These are phyloP conservation scores for Pestalotiopsis sp. DNA, from an alignment of 2,329 filamentous ascomycete genomes.

Conservation along the genomic window DNA sequence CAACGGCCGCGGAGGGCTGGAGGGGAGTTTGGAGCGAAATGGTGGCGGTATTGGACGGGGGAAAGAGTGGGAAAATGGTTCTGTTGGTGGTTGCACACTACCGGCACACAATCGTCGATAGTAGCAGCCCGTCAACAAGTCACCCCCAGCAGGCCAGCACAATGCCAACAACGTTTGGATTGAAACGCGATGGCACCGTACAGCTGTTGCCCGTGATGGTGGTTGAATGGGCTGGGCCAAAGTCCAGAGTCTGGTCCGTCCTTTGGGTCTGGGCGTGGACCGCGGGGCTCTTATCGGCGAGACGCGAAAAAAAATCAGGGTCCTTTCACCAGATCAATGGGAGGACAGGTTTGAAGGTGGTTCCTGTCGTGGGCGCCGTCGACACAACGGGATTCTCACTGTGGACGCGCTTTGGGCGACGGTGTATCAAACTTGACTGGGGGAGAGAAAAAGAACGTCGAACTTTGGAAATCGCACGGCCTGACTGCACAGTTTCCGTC, in stretches of 20 bases:
- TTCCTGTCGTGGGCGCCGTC: slow-evolving; percentile 17
- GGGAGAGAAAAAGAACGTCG: slow-evolving; percentile 8
- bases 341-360: not conserved
- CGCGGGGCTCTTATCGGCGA: slow-evolving; percentile 1
- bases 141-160: slow-evolving; percentile 1
- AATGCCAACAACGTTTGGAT: not conserved
- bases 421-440: slow-evolving; percentile 2
- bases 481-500: slow-evolving; percentile 13
- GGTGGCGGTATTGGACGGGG: slow-evolving; percentile 30
- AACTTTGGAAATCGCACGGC: slow-evolving; percentile 10
- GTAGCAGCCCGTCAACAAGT: not conserved
- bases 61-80: slow-evolving; percentile 1
- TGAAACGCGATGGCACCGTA: not conserved
- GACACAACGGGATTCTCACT: slow-evolving; percentile 15
- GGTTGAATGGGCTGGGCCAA: not conserved
- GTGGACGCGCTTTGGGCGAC: slow-evolving; percentile 11
- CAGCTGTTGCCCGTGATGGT: not conserved
- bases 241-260: not conserved
- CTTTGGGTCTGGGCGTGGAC: slow-evolving; percentile 1
- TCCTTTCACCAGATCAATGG: not conserved
- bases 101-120: not conserved
- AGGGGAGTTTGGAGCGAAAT: slow-evolving; percentile 34
- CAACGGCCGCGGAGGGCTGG: slow-evolving; percentile 32
- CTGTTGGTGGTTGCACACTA: not conserved
- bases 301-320: slow-evolving; percentile 3